phyloP scores from a whole-genome alignment of 2,329 filamentous ascomycete species.

The Monosporascus sp. region DNA sequence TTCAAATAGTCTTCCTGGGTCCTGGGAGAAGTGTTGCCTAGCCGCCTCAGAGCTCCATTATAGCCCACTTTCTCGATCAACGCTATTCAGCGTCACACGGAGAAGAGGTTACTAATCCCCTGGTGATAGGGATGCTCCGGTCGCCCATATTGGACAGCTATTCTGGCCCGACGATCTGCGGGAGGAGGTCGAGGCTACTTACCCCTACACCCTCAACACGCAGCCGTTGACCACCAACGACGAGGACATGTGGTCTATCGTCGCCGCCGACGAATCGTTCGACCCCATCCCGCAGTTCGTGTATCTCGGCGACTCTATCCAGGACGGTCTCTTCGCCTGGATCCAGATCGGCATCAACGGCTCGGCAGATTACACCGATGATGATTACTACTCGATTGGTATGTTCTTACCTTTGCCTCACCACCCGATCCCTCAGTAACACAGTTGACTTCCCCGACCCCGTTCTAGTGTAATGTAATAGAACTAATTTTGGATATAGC shows the following conservation, averaged over 20 bases:
- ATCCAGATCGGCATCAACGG: constrained; percentile 41
- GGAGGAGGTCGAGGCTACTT: constrained; percentile 21
- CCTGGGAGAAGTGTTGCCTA: neutral
- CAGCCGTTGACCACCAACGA: constrained; percentile 24
- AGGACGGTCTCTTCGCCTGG: constrained; percentile 42
- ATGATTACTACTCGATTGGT: constrained; percentile 20
- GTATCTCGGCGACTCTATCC: constrained; percentile 42
- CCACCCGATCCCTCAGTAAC: neutral
- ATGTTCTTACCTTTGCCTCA: neutral
- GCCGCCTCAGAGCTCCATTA: too few species aligned
- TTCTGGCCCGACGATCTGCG: constrained; percentile 26
- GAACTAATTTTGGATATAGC: constrained; percentile 6
- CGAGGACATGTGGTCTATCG: constrained; percentile 26
- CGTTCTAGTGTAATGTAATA: too few species aligned
- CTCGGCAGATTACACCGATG: constrained; percentile 26
- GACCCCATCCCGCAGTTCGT: constrained; percentile 48
- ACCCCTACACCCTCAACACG: constrained; percentile 25
- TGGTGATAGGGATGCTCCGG: constrained; percentile 14
- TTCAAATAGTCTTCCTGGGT: neutral
- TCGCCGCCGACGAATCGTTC: constrained; percentile 20
- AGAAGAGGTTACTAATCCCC: neutral
- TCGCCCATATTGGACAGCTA: constrained; percentile 27
- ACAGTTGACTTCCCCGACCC: too few species aligned
- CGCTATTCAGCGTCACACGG: too few species aligned
- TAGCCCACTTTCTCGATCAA: too few species aligned